Conservation (phyloP, 495 filamentous ascomycete genomes). For the Gamarada debralockiae region DNA sequence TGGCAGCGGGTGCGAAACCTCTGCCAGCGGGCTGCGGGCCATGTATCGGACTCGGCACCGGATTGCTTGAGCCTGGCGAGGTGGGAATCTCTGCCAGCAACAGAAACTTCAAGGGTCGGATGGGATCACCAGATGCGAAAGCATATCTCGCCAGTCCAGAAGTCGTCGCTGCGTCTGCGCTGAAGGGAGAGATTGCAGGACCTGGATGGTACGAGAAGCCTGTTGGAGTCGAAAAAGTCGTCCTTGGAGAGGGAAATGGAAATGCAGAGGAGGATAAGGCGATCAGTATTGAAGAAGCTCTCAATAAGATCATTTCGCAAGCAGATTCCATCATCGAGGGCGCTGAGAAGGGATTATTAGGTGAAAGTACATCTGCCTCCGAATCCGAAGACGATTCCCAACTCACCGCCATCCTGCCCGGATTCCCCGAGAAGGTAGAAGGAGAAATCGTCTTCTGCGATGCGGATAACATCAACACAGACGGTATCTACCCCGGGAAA, state of each 20-base stretch:
- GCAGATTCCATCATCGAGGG: constrained; percentile 58
- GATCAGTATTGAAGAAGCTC: constrained; percentile 58
- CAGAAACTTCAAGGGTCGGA: constrained; percentile 91
- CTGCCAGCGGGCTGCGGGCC: constrained; percentile 81
- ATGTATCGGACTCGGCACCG: constrained; percentile 86
- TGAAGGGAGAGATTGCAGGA: constrained; percentile 72
- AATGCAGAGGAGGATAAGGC: constrained; percentile 55
- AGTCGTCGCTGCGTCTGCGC: constrained; percentile 84
- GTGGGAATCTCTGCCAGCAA: constrained; percentile 88
- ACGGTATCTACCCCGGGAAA: constrained; percentile 87
- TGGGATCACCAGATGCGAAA: constrained; percentile 77
- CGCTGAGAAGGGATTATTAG: constrained; percentile 37
- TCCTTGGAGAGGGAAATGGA: constrained; percentile 68
- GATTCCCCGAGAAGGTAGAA: constrained; percentile 61
- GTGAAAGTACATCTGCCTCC: constrained; percentile 21
- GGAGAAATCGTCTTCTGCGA: constrained; percentile 72
- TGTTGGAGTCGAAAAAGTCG: constrained; percentile 59
- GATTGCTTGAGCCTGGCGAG: constrained; percentile 79
- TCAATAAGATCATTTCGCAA: constrained; percentile 65
- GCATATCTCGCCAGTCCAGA: constrained; percentile 90
- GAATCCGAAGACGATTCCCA: constrained; percentile 27
- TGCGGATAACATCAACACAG: constrained; percentile 72
- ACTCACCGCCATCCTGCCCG: constrained; percentile 60
- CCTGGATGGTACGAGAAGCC: constrained; percentile 78
- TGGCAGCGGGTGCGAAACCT: constrained; percentile 73